Evolutionary conservation across 2,329 filamentous ascomycete species (phyloP), one percentile per base, ranked within the genome.

Genomic region (Pseudogymnoascus sp.): DNA sequence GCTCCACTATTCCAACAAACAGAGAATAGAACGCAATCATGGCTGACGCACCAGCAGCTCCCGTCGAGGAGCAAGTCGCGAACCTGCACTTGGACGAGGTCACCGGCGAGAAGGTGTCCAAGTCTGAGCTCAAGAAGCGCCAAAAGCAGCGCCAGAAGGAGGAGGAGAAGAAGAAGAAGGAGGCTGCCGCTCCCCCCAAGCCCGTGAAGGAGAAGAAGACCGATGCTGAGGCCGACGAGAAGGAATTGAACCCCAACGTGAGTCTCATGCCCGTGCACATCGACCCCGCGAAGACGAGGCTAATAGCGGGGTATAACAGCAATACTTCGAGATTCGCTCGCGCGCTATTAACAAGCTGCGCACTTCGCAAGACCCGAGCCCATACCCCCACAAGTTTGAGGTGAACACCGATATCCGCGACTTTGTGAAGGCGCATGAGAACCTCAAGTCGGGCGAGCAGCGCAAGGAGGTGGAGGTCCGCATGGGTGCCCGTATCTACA

Each of bases 301-400:
- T 59, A n/a, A 25, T 60, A 41, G 58, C 21, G 36, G 13, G 36
- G 41, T 42, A 44, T 55, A 25, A 55, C 61, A 89, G 85, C 87
- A 90, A 87, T 99, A 97, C 81, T 97, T 96, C 74, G 94, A 99
- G 79, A 95, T 97, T 74, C 90, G 94, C 66, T 95, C 89, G 71
- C 85, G 90, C 69, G 84, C 83, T 68, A 86, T 96, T 79, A 88
- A 89, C 76, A 88, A 88, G 71, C 83, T 93, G 66, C 84, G 88
- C 71, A 80, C 87, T 72, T 85, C 84, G 72, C 86, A 89, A 79
- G 79, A 86, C 64, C 89, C 90, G 41, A 89, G 93, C 72, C 90
- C 90, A 12, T 96, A 97, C 77, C 94, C 94, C 6, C 93, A 99
- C 87, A 88, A 87, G 82, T 97, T 96, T 83, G 81, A 92, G 63